Base-by-base conservation (phyloP, 768 basidiomycete genomes). In the Termitomyces sp. region DNA sequence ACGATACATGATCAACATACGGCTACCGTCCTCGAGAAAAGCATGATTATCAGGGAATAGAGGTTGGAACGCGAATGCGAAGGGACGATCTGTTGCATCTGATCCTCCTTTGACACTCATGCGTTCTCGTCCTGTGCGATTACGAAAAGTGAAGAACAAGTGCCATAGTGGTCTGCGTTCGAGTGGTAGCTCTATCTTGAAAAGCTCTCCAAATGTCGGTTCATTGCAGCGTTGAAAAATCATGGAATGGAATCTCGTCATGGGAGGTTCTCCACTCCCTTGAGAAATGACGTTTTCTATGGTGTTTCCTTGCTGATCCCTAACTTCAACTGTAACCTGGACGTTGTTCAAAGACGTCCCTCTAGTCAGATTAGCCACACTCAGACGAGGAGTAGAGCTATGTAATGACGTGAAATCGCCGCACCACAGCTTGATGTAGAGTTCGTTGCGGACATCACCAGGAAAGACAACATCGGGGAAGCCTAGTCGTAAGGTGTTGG, bases 401-500 rank as follows among this genome's bases (percentile, higher is more conserved):
- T 82, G 80, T 3, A 81, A 76, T 0, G 82, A 73, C 2, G 79
- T 72, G 67, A 98, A 98, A 61, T 94, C 90, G 40, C 92, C 96
- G 55, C 86, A 88, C 94, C 94, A 98, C 0, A 98, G 81, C 70
- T 97, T 97, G 75, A 98, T 82, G 71, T 98, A 98, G 13, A 98
- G 79, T 62, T 98, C 96, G 66, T 98, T 98, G 16, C 96, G 86
- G n/a, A 84, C 73, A 60, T 92, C 89, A 7, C 90, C 92, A 3
- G 95, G 95, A 67, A 94, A 94, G 9, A 96, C 94, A 7, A 97
- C 94, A 63, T 98, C 96, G 0, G 96, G 91, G 68, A 98, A 98
- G 32, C 94, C 94, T 35, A 98, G 84, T 3, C 93, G 89, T 13
- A 88, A 74, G 2, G 94, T 94, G 47, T 87, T 81, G 0, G 95